Base-by-base conservation (phyloP, 768 basidiomycete species). In the Termitomyces sp. region DNA sequence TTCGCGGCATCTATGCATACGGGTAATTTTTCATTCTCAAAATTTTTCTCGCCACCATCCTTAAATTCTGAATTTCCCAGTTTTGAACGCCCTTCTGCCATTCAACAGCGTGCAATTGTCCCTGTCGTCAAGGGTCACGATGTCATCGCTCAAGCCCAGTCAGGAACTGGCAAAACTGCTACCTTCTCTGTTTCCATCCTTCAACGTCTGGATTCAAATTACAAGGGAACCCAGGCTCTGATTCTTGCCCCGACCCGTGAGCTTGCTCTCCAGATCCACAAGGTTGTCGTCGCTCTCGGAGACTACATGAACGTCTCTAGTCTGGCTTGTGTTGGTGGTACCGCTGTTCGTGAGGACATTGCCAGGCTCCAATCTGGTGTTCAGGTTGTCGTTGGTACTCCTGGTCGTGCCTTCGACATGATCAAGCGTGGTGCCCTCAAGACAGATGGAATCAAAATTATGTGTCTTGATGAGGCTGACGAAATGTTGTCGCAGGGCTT, bases 171-270 rank as follows among this genome's bases (percentile, higher is more conserved):
- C 74, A 99, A 98, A 82, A 98, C 97, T 60, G 97, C 96, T 61
- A 98, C 97, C n/a, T 98, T 98, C 81, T 94, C 93, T 73, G 90
- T 99, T 72, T 96, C 96, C 60, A 96, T 98, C 73, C 88, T 99
- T 66, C 94, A 99, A 79, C 61, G 59, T 42, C 51, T 68, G 61
- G 65, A 68, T 60, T 65, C 70, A 63, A 42, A 68, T 57, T 75
- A 92, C 77, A 94, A 96, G 76, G 88, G 88, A 59, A 94, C 92
- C 61, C 97, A 98, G 75, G 97, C 97, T n/a, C 87, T 99, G 65
- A 96, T 99, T 72, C 91, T 99, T 63, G 94, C 95, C 14, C 96
- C 96, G 40, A 98, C 97, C 55, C 94, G 97, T 70, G 97, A 98
- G 79, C 89, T 98, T 62, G 97, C 95, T 51, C 94, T 96, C 74